These are phyloP conservation scores for Aspergillus sp. DNA, from an alignment of 2,329 filamentous ascomycete genomes.

Conservation along the genomic window DNA sequence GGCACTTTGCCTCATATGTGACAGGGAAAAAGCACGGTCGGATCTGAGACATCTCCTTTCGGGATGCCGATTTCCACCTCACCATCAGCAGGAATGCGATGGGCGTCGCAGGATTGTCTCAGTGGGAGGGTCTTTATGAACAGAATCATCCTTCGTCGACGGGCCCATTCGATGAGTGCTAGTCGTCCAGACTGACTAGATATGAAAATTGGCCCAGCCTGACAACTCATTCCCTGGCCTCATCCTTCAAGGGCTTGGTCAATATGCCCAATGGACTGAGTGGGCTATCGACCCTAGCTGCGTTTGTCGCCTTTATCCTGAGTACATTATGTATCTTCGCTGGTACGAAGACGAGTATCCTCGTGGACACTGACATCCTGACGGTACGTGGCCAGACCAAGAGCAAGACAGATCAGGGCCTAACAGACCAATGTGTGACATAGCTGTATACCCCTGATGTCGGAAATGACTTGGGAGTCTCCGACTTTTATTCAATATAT, in stretches of 20 bases:
- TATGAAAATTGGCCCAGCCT: no score
- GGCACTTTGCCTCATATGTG: no score
- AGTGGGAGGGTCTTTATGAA: no score
- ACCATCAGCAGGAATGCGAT: no score
- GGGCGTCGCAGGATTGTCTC: no score
- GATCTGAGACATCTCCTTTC: no score
- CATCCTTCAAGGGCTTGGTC: not conserved
- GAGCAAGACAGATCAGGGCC: conserved; percentile 22
- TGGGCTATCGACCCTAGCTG: conserved; percentile 47
- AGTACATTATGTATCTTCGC: conserved; percentile 59
- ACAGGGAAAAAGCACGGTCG: no score
- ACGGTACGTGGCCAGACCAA: conserved; percentile 38
- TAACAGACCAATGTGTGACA: conserved; percentile 15
- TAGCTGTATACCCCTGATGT: conserved; percentile 34
- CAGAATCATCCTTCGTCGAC: no score
- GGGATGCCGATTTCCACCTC: no score
- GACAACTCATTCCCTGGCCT: no score
- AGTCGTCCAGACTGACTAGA: no score
- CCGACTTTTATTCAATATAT: conserved; percentile 59
- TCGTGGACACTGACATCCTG: conserved; percentile 54
- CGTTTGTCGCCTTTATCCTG: conserved; percentile 53
- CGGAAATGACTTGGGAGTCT: conserved; percentile 47
- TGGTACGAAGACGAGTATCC: conserved; percentile 51
- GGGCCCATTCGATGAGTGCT: no score
- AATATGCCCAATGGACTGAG: conserved; percentile 11